Percentiles rank a stretch among this genome's conserved stretches.
phyloP scores from a whole-genome alignment of 495 filamentous ascomycete genomes.

The Echria macrotheca region DNA sequence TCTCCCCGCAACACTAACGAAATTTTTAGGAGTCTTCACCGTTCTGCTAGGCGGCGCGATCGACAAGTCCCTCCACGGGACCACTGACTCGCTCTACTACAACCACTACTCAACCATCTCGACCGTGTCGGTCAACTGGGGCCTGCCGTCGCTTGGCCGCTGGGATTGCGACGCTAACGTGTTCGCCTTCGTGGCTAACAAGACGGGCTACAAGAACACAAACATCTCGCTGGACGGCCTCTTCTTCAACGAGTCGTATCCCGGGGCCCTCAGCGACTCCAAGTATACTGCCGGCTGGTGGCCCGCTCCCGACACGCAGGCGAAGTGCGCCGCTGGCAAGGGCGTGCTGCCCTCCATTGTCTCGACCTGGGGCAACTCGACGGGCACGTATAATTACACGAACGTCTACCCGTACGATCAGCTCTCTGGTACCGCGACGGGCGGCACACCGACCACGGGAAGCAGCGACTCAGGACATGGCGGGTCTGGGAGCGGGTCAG shows the following conservation, averaged over 20 bases:
- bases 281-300: conserved; percentile 24
- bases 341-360: conserved; percentile 37
- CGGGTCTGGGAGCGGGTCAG: no score
- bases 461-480: no score
- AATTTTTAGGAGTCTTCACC: no score
- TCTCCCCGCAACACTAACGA: no score
- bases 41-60: conserved; percentile 65
- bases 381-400: conserved; percentile 36
- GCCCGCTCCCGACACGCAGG: conserved; percentile 30
- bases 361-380: conserved; percentile 29
- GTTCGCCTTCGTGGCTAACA: no score
- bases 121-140: conserved; percentile 59
- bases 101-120: conserved; percentile 66
- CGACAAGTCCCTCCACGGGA: conserved; percentile 51
- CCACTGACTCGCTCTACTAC: conserved; percentile 63
- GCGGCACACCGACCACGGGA: no score
- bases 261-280: conserved; percentile 39
- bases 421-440: no score
- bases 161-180: conserved; percentile 53
- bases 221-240: conserved; percentile 24
- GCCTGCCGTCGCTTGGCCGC: conserved; percentile 40
- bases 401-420: conserved; percentile 21
- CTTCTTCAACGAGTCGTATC: conserved; percentile 46
- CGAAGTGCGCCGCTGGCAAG: conserved; percentile 24
- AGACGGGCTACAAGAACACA: conserved; percentile 20